Evolutionary conservation across 2,329 filamentous ascomycete species (phyloP).

Genomic region (Nemania sp.): DNA sequence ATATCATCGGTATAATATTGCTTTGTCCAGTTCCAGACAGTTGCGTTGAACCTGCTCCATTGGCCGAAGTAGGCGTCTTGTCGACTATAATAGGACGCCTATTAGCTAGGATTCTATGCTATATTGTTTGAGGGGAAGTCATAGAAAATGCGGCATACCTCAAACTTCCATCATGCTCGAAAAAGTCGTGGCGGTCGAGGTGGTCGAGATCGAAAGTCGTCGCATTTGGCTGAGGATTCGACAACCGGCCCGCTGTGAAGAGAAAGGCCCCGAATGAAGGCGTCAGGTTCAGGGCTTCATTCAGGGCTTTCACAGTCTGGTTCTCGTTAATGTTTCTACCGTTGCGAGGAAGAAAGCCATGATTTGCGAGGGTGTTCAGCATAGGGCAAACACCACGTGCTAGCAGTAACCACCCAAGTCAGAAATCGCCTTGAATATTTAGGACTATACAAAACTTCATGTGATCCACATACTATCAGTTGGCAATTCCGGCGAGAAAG

Average conservation of each 20-base stretch:
- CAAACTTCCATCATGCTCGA: slow-evolving; percentile 63
- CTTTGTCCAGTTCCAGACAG: slow-evolving; percentile 60
- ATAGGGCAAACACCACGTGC: slow-evolving; percentile 57
- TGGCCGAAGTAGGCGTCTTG: slow-evolving; percentile 63
- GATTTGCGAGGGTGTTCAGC: slow-evolving; percentile 65
- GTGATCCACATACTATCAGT: slow-evolving; percentile 35
- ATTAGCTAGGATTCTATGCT: slow-evolving; percentile 14
- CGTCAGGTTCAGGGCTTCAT: slow-evolving; percentile 59
- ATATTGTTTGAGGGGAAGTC: not conserved
- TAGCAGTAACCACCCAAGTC: slow-evolving; percentile 13
- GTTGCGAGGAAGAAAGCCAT: slow-evolving; percentile 61
- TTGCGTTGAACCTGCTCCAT: slow-evolving; percentile 64
- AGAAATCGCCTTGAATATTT: not conserved
- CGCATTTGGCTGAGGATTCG: slow-evolving; percentile 59
- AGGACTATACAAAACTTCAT: not conserved
- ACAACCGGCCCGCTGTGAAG: slow-evolving; percentile 57
- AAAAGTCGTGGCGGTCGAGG: slow-evolving; percentile 60
- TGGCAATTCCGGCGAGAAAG: slow-evolving; percentile 28
- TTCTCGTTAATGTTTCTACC: slow-evolving; percentile 57
- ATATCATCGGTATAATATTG: slow-evolving; percentile 59
- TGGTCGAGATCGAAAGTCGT: slow-evolving; percentile 59
- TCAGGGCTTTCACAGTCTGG: slow-evolving; percentile 55
- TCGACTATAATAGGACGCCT: slow-evolving; percentile 52
- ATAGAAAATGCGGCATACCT: slow-evolving; percentile 45
- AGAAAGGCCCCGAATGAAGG: slow-evolving; percentile 54